Conservation (phyloP, 306 rosid genomes). For the Dalbergia cochinchinensis region DNA sequence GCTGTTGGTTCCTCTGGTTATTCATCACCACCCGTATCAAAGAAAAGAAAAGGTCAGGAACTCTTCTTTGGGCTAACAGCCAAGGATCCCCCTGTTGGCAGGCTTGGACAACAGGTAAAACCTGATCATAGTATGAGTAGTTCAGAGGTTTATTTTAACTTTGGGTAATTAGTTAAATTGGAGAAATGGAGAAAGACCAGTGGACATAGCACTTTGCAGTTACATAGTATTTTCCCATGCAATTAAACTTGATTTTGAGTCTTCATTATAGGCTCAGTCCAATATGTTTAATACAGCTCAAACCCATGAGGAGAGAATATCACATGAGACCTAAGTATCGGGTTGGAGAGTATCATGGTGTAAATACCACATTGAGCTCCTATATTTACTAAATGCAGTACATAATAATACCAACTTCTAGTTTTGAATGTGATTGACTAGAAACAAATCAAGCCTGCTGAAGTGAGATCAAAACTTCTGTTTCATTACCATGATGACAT, state of each 20-base stretch:
- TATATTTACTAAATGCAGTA: slow-evolving; percentile 13
- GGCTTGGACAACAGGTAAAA: slow-evolving; percentile 84
- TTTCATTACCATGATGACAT: slow-evolving; percentile 35
- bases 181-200: slow-evolving; percentile 19
- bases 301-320: slow-evolving; percentile 23
- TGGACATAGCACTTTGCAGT: slow-evolving; percentile 12
- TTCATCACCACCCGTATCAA: slow-evolving; percentile 81
- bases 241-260: slow-evolving; percentile 19
- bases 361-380: slow-evolving; percentile 12
- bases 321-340: not conserved
- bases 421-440: slow-evolving; percentile 26
- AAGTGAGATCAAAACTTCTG: slow-evolving; percentile 1
- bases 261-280: slow-evolving; percentile 7
- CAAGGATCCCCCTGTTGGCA: slow-evolving; percentile 75
- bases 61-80: slow-evolving; percentile 66
- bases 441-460: slow-evolving; percentile 4
- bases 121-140: slow-evolving; percentile 5
- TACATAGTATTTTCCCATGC: not conserved
- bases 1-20: slow-evolving; percentile 99
- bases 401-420: slow-evolving; percentile 17
- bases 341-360: slow-evolving; percentile 6
- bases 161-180: slow-evolving; percentile 34
- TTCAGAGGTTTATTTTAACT: slow-evolving; percentile 33
- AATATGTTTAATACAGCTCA: slow-evolving; percentile 7
- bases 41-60: slow-evolving; percentile 85